Evolutionary conservation across 23 red algal species (phyloP).

Genomic region (Gracilaria gracilis): DNA sequence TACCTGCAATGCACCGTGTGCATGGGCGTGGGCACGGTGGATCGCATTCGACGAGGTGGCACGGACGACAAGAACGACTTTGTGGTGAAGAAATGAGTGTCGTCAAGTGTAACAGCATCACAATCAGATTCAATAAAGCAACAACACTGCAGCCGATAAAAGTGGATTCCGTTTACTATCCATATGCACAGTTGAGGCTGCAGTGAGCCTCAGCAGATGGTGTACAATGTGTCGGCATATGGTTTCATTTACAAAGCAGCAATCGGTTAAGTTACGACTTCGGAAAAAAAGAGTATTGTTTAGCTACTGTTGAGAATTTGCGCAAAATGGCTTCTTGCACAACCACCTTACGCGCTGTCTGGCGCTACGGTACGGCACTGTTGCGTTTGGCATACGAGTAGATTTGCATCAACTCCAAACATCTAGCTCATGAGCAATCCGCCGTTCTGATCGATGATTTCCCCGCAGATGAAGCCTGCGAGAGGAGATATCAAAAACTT

Average conservation of each 20-base stretch:
- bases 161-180: too few relatives aligned
- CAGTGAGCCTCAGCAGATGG: neutral
- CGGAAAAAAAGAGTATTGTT: constrained; percentile 28
- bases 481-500: constrained; percentile 94
- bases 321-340: neutral
- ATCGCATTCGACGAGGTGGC: constrained; percentile 62
- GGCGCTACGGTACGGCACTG: neutral
- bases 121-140: too few relatives aligned
- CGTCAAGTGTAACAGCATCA: too few relatives aligned
- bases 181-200: too few relatives aligned
- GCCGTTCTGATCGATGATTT: constrained; percentile 90
- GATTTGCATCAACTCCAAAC: neutral
- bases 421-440: constrained; percentile 66
- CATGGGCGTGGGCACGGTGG: constrained; percentile 61
- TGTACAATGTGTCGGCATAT: neutral
- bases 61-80: constrained; percentile 66
- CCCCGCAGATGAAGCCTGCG: constrained; percentile 96
- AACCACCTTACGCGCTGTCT: neutral
- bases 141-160: too few relatives aligned
- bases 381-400: neutral
- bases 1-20: constrained; percentile 61
- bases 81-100: constrained; percentile 15
- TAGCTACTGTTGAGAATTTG: constrained; percentile 4
- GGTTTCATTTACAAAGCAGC: constrained; percentile 25
- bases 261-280: constrained; percentile 42